These are phyloP conservation scores for Trichoderma pleuroti DNA, from an alignment of 2,329 filamentous ascomycete species.

Conservation along the genomic window DNA sequence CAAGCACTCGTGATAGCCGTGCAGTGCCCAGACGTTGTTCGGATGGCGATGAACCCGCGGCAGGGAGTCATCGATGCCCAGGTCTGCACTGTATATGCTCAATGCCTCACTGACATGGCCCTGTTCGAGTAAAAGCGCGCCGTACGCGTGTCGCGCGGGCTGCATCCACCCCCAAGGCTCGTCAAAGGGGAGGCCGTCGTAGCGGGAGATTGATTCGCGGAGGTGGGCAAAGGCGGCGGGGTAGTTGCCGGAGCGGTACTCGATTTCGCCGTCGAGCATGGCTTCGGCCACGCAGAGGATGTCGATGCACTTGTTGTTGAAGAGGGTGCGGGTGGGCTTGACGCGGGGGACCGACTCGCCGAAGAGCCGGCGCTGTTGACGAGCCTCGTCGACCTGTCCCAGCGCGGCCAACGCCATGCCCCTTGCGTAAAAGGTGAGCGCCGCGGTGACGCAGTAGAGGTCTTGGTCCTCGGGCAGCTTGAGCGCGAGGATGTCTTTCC, in stretches of 20 bases:
- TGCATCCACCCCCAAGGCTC: conserved; percentile 83
- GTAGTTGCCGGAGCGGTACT: conserved; percentile 61
- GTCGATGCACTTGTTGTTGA: conserved; percentile 43
- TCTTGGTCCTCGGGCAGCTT: conserved; percentile 52
- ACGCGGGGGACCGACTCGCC: conserved; percentile 49
- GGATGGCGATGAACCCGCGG: conserved; percentile 64
- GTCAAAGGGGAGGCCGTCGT: conserved; percentile 64
- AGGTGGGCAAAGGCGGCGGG: conserved; percentile 58
- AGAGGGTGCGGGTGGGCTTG: conserved; percentile 52
- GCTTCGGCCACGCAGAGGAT: conserved; percentile 60
- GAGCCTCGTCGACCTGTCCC: conserved; percentile 52
- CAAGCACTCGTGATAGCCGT: conserved; percentile 70
- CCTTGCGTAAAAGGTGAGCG: conserved; percentile 65
- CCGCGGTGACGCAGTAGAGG: conserved; percentile 67
- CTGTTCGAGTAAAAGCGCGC: conserved; percentile 66
- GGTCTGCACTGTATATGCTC: conserved; percentile 56
- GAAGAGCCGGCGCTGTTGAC: conserved; percentile 50
- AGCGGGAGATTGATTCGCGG: conserved; percentile 53
- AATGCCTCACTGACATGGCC: conserved; percentile 54
- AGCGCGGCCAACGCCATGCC: conserved; percentile 63
- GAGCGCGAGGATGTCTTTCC: conserved; percentile 61
- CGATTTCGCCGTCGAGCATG: conserved; percentile 72
- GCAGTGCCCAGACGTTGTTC: conserved; percentile 72
- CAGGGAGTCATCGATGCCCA: conserved; percentile 57
- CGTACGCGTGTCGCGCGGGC: conserved; percentile 66